Conservation (phyloP, 2,329 filamentous ascomycete genomes). For the Seiridium unicorne region DNA sequence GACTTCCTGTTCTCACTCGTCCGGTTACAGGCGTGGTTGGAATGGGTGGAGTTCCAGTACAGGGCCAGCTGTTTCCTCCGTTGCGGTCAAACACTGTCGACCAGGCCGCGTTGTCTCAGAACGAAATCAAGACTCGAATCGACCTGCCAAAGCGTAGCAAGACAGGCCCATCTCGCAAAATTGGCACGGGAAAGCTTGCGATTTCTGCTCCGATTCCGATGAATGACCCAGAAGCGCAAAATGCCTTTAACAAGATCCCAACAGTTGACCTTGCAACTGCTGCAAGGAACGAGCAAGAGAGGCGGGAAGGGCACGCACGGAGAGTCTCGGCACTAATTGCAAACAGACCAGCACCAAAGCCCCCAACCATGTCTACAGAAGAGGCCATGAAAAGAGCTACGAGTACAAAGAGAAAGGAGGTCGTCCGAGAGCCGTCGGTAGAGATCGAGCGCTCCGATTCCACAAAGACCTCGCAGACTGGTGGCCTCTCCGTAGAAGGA, state of each 20-base stretch:
- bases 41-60: conserved; percentile 36
- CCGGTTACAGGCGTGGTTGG: conserved; percentile 33
- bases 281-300: conserved; percentile 42
- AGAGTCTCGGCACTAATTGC: conserved; percentile 30
- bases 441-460: conserved; percentile 21
- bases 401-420: conserved; percentile 37
- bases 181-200: conserved; percentile 35
- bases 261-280: conserved; percentile 51
- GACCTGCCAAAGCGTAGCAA: conserved; percentile 12
- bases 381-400: conserved; percentile 32
- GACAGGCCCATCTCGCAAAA: conserved; percentile 19
- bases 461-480: conserved; percentile 19
- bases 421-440: conserved; percentile 23
- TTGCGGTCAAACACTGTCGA: conserved; percentile 25
- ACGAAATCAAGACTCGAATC: conserved; percentile 11
- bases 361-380: conserved; percentile 30
- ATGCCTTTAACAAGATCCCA: conserved; percentile 24
- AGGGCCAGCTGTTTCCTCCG: conserved; percentile 41
- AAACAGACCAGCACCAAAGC: conserved; percentile 33
- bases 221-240: conserved; percentile 19
- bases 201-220: conserved; percentile 51
- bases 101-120: conserved; percentile 13
- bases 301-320: conserved; percentile 32
- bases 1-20: conserved; percentile 36
- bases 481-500: conserved; percentile 27